Evolutionary conservation across 2,329 filamentous ascomycete species (phyloP).

Genomic region (Aphanoascus verrucosus): DNA sequence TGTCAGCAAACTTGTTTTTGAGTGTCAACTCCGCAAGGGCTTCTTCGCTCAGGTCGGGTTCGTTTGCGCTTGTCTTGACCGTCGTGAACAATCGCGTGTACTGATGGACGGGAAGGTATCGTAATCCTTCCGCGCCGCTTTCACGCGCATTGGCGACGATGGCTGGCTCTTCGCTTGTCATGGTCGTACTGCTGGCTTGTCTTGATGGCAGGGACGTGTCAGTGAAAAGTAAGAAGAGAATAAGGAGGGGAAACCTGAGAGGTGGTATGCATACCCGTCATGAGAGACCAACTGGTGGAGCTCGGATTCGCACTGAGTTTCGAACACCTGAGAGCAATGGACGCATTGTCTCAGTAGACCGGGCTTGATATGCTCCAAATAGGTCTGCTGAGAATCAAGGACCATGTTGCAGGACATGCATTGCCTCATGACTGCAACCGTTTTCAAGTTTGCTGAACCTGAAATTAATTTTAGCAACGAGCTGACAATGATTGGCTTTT

Average conservation of each 20-base stretch:
- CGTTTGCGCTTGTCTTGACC: background rate
- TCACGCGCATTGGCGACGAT: background rate
- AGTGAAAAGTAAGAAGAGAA: background rate
- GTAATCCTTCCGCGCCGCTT: background rate
- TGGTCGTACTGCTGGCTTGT: background rate
- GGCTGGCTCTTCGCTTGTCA: background rate
- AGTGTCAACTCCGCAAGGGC: background rate
- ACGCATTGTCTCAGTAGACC: slow-evolving; percentile 1
- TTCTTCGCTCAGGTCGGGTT: background rate
- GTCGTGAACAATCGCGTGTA: background rate
- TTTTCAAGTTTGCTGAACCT: background rate
- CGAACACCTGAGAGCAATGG: background rate
- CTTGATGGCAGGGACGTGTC: background rate
- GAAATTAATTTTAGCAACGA: background rate
- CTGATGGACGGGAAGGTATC: background rate
- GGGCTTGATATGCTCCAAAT: slow-evolving; percentile 3
- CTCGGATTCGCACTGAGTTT: slow-evolving; percentile 5
- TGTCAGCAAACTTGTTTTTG: background rate
- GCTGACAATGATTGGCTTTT: background rate
- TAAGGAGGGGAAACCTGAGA: background rate
- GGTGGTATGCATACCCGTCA: background rate
- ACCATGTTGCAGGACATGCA: slow-evolving; percentile 1
- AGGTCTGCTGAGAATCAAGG: background rate
- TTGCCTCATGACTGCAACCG: slow-evolving; percentile 2
- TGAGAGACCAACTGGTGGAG: background rate